These are phyloP conservation scores for Deakozyma indianensis DNA, from an alignment of 805 yeast genomes.

Conservation along the genomic window DNA sequence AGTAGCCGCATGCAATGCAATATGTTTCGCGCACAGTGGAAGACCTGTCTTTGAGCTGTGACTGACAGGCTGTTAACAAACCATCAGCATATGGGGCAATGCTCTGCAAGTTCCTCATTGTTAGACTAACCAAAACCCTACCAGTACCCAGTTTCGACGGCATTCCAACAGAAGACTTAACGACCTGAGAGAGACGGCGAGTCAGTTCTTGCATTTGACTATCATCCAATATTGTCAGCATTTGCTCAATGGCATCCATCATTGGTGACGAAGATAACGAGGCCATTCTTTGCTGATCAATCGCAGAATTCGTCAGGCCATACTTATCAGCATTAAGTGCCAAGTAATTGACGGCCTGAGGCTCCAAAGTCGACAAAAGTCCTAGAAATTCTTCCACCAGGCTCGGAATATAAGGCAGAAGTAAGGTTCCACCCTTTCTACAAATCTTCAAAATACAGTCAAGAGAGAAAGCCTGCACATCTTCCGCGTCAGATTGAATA, in stretches of 20 bases:
- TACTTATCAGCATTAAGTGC: slow-evolving; percentile 82
- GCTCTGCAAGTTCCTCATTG: slow-evolving; percentile 37
- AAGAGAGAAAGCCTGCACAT: slow-evolving; percentile 61
- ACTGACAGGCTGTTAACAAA: slow-evolving; percentile 41
- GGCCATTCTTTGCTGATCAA: slow-evolving; percentile 65
- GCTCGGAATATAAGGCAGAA: slow-evolving; percentile 50
- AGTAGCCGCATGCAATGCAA: slow-evolving; percentile 69
- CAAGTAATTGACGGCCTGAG: slow-evolving; percentile 75
- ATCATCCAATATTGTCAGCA: slow-evolving; percentile 46
- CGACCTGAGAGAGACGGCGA: slow-evolving; percentile 35
- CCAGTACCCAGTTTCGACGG: slow-evolving; percentile 87
- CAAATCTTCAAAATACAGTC: slow-evolving; percentile 63
- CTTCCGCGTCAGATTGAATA: slow-evolving; percentile 72
- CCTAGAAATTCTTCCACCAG: slow-evolving; percentile 55
- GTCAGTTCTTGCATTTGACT: slow-evolving; percentile 35
- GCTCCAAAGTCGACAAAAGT: slow-evolving; percentile 78
- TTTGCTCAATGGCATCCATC: slow-evolving; percentile 69
- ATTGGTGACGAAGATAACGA: slow-evolving; percentile 72
- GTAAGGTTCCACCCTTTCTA: slow-evolving; percentile 41
- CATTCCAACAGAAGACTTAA: slow-evolving; percentile 64
- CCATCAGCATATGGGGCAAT: slow-evolving; percentile 41
- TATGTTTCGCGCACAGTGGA: slow-evolving; percentile 59
- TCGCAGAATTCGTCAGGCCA: slow-evolving; percentile 51
- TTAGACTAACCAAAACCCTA: slow-evolving; percentile 49
- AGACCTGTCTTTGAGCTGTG: slow-evolving; percentile 56